Evolutionary conservation across 2,329 filamentous ascomycete genomes (phyloP).

Genomic region (Colletotrichum godetiae): DNA sequence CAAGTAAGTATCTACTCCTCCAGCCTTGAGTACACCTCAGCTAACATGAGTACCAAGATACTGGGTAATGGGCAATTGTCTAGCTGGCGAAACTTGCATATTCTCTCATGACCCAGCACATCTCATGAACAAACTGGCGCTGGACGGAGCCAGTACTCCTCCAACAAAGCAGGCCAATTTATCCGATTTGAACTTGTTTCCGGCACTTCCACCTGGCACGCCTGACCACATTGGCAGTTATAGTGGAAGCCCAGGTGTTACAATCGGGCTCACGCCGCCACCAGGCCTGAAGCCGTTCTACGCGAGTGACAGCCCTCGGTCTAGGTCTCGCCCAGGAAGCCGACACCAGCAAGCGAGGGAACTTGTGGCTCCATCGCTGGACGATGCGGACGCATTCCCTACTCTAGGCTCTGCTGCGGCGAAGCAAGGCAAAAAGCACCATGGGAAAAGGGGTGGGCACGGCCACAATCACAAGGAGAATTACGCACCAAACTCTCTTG

Average conservation of each 20-base stretch:
- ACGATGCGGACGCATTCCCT: conserved; percentile 96
- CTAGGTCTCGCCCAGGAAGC: conserved; percentile 86
- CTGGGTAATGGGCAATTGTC: conserved; percentile 94
- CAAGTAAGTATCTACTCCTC: conserved; percentile 76
- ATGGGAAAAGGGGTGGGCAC: conserved; percentile 90
- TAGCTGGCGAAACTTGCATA: conserved; percentile 92
- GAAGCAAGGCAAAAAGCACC: conserved; percentile 89
- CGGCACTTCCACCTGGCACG: conserved; percentile 73
- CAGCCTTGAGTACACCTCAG: background rate
- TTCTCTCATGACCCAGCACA: conserved; percentile 96
- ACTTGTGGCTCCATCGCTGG: conserved; percentile 79
- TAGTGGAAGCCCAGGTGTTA: conserved; percentile 63
- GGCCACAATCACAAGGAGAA: conserved; percentile 77
- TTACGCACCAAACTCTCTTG: conserved; percentile 79
- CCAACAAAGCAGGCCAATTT: conserved; percentile 74
- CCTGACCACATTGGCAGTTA: conserved; percentile 69
- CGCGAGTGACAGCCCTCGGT: conserved; percentile 71
- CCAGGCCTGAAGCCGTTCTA: conserved; percentile 76
- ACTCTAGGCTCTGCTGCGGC: conserved; percentile 80
- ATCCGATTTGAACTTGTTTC: conserved; percentile 87
- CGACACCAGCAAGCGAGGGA: conserved; percentile 76
- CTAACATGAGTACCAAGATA: conserved; percentile 67
- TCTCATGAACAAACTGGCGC: conserved; percentile 81
- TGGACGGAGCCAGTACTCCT: conserved; percentile 76
- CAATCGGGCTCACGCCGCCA: conserved; percentile 71